Conservation (phyloP, 2,329 filamentous ascomycete species). For the Diplodia intermedia region DNA sequence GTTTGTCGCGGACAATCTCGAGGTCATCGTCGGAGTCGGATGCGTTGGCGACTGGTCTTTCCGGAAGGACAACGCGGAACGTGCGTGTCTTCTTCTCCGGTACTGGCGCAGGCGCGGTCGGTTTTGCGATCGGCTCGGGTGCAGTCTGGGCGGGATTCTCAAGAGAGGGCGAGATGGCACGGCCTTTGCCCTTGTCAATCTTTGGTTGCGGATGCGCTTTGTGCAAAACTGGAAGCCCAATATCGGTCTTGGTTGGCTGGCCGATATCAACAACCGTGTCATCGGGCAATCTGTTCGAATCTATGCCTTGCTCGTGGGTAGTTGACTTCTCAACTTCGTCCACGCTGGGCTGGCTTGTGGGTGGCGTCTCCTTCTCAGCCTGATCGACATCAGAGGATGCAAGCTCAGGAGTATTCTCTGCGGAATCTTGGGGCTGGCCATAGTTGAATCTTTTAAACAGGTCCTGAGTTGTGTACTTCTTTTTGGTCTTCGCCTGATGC, state of each 20-base stretch:
- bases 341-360: slow-evolving; percentile 52
- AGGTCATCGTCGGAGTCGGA: slow-evolving; percentile 66
- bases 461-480: slow-evolving; percentile 83
- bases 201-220: slow-evolving; percentile 43
- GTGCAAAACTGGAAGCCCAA: slow-evolving; percentile 39
- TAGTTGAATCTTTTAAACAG: slow-evolving; percentile 87
- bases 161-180: slow-evolving; percentile 47
- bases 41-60: background rate
- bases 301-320: background rate
- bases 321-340: slow-evolving; percentile 32
- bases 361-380: slow-evolving; percentile 49
- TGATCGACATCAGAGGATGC: slow-evolving; percentile 70
- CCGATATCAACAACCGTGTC: slow-evolving; percentile 30
- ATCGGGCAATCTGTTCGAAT: slow-evolving; percentile 9
- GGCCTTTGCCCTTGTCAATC: slow-evolving; percentile 67
- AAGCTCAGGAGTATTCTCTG: slow-evolving; percentile 37
- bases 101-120: background rate
- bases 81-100: slow-evolving; percentile 3
- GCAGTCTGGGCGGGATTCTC: background rate
- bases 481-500: slow-evolving; percentile 85
- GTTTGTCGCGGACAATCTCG: slow-evolving; percentile 62
- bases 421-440: slow-evolving; percentile 48
- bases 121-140: background rate
- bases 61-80: slow-evolving; percentile 19
- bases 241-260: slow-evolving; percentile 33